phyloP scores from a whole-genome alignment of 345 rosid species.

The Citrus maxima region DNA sequence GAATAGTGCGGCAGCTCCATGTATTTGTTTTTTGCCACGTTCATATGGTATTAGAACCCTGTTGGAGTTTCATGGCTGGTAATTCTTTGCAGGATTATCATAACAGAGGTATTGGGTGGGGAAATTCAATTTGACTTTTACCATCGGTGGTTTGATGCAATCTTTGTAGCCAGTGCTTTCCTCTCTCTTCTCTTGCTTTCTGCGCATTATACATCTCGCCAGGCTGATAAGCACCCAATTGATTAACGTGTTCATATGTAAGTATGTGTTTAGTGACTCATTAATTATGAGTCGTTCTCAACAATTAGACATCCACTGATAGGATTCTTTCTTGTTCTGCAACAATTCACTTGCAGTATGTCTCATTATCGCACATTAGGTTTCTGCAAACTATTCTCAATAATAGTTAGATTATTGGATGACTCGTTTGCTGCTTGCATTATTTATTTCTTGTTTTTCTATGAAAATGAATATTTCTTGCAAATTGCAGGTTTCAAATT shows the following conservation, averaged over 20 bases:
- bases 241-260: slow-evolving; percentile 41
- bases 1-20: neutral
- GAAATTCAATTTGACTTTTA: slow-evolving; percentile 98
- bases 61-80: slow-evolving; percentile 4
- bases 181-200: slow-evolving; percentile 88
- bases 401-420: neutral
- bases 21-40: neutral
- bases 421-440: neutral
- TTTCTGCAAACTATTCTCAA: neutral
- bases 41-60: neutral
- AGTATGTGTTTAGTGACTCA: slow-evolving; percentile 9
- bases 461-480: neutral
- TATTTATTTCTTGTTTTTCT: neutral
- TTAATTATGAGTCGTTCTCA: neutral
- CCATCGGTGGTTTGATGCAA: slow-evolving; percentile 97
- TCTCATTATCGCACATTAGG: neutral
- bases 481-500: neutral
- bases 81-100: slow-evolving; percentile 67
- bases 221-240: slow-evolving; percentile 91
- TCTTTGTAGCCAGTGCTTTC: slow-evolving; percentile 92
- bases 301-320: neutral
- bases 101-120: slow-evolving; percentile 93
- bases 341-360: neutral
- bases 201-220: slow-evolving; percentile 95
- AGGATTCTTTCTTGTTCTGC: neutral